phyloP scores from a whole-genome alignment of 164 flowering plant species.

The Nelumbo lutea region DNA sequence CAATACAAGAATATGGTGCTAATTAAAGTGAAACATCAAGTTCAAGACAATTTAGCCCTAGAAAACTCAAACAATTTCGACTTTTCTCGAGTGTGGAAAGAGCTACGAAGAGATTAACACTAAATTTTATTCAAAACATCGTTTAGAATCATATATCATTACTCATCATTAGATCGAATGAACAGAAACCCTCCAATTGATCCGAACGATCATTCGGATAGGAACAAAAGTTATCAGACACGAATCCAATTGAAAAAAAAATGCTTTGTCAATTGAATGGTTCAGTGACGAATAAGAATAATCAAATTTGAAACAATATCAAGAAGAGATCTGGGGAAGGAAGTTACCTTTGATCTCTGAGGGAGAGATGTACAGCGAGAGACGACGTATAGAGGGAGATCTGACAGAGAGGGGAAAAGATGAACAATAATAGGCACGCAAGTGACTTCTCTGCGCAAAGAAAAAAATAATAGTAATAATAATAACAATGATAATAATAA shows the following conservation, averaged over 20 bases:
- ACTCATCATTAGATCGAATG: background rate
- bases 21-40: background rate
- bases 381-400: background rate
- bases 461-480: too few relatives aligned
- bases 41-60: background rate
- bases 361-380: background rate
- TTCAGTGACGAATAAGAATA: background rate
- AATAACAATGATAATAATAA: too few relatives aligned
- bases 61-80: background rate
- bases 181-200: constrained; percentile 1
- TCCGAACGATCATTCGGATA: background rate
- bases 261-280: background rate
- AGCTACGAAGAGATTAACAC: background rate
- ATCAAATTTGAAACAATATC: background rate
- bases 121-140: background rate
- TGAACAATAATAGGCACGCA: too few relatives aligned
- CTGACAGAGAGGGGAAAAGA: background rate
- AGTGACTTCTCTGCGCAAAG: too few relatives aligned
- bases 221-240: background rate
- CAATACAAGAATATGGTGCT: background rate
- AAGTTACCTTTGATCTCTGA: constrained; percentile 7
- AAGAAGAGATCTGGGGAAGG: background rate
- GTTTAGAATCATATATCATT: background rate
- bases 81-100: background rate
- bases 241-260: background rate